These are phyloP conservation scores for Colletotrichum scovillei DNA, from an alignment of 2,329 filamentous ascomycete genomes.

Conservation along the genomic window DNA sequence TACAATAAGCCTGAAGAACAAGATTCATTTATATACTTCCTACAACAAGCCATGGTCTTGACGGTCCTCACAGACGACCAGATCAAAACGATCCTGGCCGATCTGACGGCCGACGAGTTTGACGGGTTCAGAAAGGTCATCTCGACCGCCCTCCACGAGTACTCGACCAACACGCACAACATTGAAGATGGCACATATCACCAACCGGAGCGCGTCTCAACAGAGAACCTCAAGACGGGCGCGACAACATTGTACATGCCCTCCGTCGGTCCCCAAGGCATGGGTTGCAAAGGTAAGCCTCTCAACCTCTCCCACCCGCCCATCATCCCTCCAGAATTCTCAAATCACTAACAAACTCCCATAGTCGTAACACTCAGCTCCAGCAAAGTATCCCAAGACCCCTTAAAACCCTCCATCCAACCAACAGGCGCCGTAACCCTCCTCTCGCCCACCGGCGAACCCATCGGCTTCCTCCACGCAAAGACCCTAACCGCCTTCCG, in stretches of 20 bases:
- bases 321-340: too few species aligned
- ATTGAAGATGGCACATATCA: constrained; percentile 58
- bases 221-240: constrained; percentile 59
- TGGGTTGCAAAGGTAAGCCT: constrained; percentile 73
- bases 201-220: constrained; percentile 65
- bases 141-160: constrained; percentile 67
- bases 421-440: constrained; percentile 78
- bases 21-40: neutral
- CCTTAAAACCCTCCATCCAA: constrained; percentile 48
- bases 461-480: constrained; percentile 78
- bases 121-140: constrained; percentile 62
- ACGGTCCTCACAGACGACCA: constrained; percentile 69
- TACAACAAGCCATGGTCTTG: constrained; percentile 59
- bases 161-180: constrained; percentile 66
- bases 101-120: constrained; percentile 63
- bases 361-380: constrained; percentile 73
- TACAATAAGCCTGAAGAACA: neutral
- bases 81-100: constrained; percentile 65
- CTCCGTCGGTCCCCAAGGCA: constrained; percentile 70
- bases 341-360: constrained; percentile 13
- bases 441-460: constrained; percentile 70
- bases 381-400: constrained; percentile 43
- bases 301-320: too few species aligned
- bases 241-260: constrained; percentile 81
- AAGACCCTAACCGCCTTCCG: constrained; percentile 83